Evolutionary conservation across 225 moss, liverwort and hornwort genomes (phyloP).

Genomic region (Anthoceros angustus): DNA sequence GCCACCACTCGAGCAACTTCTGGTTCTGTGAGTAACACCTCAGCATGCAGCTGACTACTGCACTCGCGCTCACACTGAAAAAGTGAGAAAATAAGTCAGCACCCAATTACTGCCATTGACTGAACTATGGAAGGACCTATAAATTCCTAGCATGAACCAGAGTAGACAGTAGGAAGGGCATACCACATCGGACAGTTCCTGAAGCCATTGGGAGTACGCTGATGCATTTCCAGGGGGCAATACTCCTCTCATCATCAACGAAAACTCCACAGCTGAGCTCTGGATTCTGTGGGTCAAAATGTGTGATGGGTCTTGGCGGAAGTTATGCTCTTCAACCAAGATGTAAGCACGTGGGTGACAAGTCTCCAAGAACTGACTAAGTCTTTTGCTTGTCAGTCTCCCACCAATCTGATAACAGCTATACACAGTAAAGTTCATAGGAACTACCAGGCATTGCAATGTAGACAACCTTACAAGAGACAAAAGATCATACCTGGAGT

Average conservation of each 20-base stretch:
- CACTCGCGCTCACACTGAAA: constrained; percentile 59
- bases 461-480: not conserved
- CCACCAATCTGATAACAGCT: constrained; percentile 56
- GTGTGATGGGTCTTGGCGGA: constrained; percentile 75
- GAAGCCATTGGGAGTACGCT: constrained; percentile 31
- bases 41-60: constrained; percentile 35
- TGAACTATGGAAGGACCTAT: too few relatives aligned
- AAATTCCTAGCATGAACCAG: too few relatives aligned
- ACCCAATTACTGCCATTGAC: not conserved
- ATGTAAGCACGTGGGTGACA: constrained; percentile 54
- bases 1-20: constrained; percentile 62
- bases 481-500: constrained; percentile 49
- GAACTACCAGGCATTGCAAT: not conserved
- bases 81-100: not conserved
- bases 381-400: constrained; percentile 85
- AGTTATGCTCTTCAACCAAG: constrained; percentile 75
- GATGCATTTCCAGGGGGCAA: constrained; percentile 34
- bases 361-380: constrained; percentile 50
- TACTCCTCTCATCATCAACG: constrained; percentile 38
- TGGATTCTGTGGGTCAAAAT: constrained; percentile 80
- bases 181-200: constrained; percentile 63
- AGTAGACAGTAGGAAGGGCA: not conserved
- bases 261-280: constrained; percentile 41
- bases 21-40: constrained; percentile 60
- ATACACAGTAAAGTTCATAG: not conserved